Conservation (phyloP, 2,329 filamentous ascomycete species). For the Exophiala spinifera region DNA sequence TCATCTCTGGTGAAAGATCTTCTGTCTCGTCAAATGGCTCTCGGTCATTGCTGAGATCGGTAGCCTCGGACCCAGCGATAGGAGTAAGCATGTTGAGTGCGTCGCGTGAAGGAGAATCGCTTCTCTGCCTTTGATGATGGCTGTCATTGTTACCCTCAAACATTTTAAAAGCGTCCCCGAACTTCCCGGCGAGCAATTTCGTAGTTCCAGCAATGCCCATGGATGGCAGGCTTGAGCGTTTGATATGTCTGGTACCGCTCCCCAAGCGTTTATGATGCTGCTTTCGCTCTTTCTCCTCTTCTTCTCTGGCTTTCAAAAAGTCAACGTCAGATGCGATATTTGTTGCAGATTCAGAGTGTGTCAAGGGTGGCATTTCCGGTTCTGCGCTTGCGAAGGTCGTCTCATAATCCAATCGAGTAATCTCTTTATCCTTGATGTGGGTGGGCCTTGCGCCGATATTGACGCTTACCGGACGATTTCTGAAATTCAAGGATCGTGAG, state of each 20-base stretch:
- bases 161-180: constrained; percentile 88
- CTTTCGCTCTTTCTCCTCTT: constrained; percentile 58
- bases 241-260: constrained; percentile 57
- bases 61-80: constrained; percentile 72
- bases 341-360: constrained; percentile 53
- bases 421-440: constrained; percentile 74
- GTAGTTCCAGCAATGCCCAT: constrained; percentile 71
- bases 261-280: constrained; percentile 54
- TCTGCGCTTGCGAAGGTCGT: constrained; percentile 22
- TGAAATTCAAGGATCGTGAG: constrained; percentile 63
- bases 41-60: constrained; percentile 65
- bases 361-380: constrained; percentile 21
- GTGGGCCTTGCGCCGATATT: constrained; percentile 81
- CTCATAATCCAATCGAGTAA: constrained; percentile 22
- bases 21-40: constrained; percentile 63
- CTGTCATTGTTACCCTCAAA: constrained; percentile 63
- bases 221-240: constrained; percentile 68
- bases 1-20: constrained; percentile 78
- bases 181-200: constrained; percentile 78
- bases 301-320: constrained; percentile 74
- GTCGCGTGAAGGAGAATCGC: constrained; percentile 45
- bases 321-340: constrained; percentile 78
- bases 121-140: constrained; percentile 44
- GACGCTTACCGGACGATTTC: constrained; percentile 73
- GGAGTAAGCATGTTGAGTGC: constrained; percentile 57